These are phyloP conservation scores for Venturia carpophila DNA, from an alignment of 2,329 filamentous ascomycete species.

Conservation along the genomic window DNA sequence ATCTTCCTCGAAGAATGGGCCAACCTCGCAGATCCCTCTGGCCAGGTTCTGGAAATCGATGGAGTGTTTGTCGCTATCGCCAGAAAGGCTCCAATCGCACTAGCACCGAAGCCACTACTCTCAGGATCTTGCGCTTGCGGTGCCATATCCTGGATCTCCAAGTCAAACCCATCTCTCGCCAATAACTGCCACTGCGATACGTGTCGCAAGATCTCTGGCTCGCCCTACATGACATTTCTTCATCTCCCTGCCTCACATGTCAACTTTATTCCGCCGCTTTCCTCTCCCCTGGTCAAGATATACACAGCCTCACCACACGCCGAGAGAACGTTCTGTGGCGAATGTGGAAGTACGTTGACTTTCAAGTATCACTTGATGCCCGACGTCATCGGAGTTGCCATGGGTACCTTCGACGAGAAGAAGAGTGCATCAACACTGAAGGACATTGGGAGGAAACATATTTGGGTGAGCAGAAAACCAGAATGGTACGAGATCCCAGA, in stretches of 20 bases:
- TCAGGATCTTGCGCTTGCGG: no score
- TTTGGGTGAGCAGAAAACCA: neutral
- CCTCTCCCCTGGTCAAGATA: neutral
- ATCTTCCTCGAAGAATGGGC: constrained; percentile 31
- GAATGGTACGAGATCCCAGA: constrained; percentile 12
- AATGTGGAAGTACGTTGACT: constrained; percentile 8
- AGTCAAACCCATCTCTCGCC: no score
- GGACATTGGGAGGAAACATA: neutral
- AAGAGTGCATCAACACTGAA: neutral
- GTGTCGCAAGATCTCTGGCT: constrained; percentile 43
- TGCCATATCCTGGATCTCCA: no score
- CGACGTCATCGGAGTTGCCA: neutral
- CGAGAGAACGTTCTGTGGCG: constrained; percentile 5
- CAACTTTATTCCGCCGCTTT: constrained; percentile 27
- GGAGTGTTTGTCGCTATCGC: constrained; percentile 33
- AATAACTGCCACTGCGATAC: constrained; percentile 41
- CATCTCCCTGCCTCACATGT: constrained; percentile 31
- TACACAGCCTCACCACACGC: constrained; percentile 11
- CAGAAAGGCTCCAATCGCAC: constrained; percentile 21
- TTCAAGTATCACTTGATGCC: constrained; percentile 1
- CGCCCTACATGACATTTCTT: constrained; percentile 38
- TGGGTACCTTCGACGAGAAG: constrained; percentile 11
- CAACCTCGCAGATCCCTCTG: constrained; percentile 29
- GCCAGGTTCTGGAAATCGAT: constrained; percentile 33
- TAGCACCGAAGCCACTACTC: constrained; percentile 13